Evolutionary conservation across 495 filamentous ascomycete species (phyloP).

Genomic region (Immersiella caudata): DNA sequence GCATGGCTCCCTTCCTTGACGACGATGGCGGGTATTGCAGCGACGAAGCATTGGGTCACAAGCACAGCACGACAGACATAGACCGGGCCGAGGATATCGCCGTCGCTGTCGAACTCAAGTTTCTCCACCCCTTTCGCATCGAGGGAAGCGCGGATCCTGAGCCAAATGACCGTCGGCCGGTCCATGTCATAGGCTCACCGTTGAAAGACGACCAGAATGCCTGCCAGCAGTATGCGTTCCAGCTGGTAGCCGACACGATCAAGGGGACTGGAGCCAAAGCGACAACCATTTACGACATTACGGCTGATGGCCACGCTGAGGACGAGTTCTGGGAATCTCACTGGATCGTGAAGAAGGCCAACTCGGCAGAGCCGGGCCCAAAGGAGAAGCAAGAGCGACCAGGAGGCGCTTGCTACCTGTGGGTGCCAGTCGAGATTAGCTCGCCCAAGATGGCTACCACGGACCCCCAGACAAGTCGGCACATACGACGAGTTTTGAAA

Average conservation of each 20-base stretch:
- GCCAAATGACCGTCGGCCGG: not conserved
- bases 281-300: conserved; percentile 24
- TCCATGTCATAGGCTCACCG: not conserved
- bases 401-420: conserved; percentile 23
- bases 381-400: conserved; percentile 19
- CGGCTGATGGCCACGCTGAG: conserved; percentile 19
- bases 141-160: not conserved
- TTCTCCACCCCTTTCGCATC: conserved; percentile 9
- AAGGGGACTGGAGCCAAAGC: conserved; percentile 24
- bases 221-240: conserved; percentile 15
- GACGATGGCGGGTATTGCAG: not conserved
- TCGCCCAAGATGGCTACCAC: conserved; percentile 32
- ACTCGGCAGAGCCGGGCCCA: conserved; percentile 31
- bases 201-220: not conserved
- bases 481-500: conserved; percentile 26
- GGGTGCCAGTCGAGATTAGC: conserved; percentile 37
- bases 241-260: conserved; percentile 29
- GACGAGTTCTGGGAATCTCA: conserved; percentile 31
- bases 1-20: not conserved
- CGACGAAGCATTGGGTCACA: not conserved
- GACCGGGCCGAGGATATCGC: conserved; percentile 11
- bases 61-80: not conserved
- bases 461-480: conserved; percentile 19
- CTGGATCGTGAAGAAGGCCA: conserved; percentile 42
- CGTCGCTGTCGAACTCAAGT: conserved; percentile 17